Evolutionary conservation across 2,329 filamentous ascomycete genomes (phyloP).

Genomic region (Waltergamsia citrina): DNA sequence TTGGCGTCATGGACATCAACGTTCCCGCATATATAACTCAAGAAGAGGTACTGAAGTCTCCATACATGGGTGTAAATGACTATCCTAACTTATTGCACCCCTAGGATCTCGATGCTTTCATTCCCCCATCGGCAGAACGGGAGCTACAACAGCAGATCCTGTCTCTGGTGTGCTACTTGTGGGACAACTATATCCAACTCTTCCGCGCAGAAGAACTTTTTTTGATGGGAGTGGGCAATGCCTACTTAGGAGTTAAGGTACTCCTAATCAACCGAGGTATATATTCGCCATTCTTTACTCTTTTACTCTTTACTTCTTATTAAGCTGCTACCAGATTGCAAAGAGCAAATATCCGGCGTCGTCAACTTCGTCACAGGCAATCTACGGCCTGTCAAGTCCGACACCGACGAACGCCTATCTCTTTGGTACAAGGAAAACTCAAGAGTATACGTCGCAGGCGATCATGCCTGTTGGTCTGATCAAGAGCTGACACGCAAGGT

Average conservation of each 20-base stretch:
- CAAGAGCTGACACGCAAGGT: constrained; percentile 50
- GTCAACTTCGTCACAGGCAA: constrained; percentile 75
- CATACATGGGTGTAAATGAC: too few species aligned
- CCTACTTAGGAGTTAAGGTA: constrained; percentile 74
- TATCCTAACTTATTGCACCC: background rate
- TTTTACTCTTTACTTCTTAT: background rate
- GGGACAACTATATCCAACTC: constrained; percentile 93
- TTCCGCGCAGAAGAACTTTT: constrained; percentile 66
- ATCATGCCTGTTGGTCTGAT: constrained; percentile 69
- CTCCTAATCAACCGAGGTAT: constrained; percentile 69
- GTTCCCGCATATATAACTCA: constrained; percentile 69
- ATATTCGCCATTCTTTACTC: constrained; percentile 3
- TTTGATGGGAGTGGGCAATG: constrained; percentile 81
- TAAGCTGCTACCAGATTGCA: constrained; percentile 40
- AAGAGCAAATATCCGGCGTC: constrained; percentile 58
- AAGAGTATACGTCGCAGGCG: constrained; percentile 63
- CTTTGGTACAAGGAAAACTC: constrained; percentile 81
- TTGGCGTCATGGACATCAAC: constrained; percentile 86
- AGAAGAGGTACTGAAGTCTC: constrained; percentile 34
- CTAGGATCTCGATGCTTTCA: constrained; percentile 38
- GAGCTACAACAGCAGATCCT: constrained; percentile 51
- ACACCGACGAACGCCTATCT: constrained; percentile 62
- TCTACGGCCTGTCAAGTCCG: constrained; percentile 70
- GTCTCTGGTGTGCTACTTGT: constrained; percentile 76
- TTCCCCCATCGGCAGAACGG: constrained; percentile 32